Evolutionary conservation across 768 basidiomycete genomes (phyloP).

Genomic region (Suillus subaureus): DNA sequence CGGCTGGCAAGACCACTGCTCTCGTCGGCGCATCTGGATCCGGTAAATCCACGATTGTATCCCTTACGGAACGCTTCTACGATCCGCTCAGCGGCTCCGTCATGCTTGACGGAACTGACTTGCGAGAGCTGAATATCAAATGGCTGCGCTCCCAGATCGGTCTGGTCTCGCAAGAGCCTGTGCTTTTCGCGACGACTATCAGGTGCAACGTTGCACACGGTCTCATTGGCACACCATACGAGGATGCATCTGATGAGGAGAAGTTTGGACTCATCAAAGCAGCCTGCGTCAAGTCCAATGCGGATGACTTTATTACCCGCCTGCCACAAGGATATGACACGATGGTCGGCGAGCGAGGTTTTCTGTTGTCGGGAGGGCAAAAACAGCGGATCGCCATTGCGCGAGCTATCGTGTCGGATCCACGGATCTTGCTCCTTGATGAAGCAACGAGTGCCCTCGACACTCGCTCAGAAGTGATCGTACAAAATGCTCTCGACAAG

Average conservation of each 20-base stretch:
- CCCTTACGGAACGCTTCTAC: constrained; percentile 55
- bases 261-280: constrained; percentile 47
- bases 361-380: constrained; percentile 53
- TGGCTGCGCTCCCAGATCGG: constrained; percentile 55
- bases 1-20: constrained; percentile 43
- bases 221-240: constrained; percentile 44
- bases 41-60: constrained; percentile 43
- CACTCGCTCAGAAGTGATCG: constrained; percentile 51
- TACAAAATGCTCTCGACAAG: constrained; percentile 56
- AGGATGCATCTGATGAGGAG: constrained; percentile 42
- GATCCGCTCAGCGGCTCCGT: constrained; percentile 47
- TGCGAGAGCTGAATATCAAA: constrained; percentile 46
- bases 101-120: constrained; percentile 47
- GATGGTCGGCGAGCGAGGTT: constrained; percentile 51
- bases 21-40: constrained; percentile 44
- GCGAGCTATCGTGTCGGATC: constrained; percentile 52
- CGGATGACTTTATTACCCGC: constrained; percentile 49
- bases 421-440: constrained; percentile 50
- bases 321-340: constrained; percentile 53
- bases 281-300: constrained; percentile 53
- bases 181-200: constrained; percentile 50
- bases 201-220: constrained; percentile 48
- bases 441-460: constrained; percentile 54
- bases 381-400: constrained; percentile 57
- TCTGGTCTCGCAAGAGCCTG: constrained; percentile 54